Base-by-base conservation (phyloP, 208 protist species). In the Acanthamoeba healyi region DNA sequence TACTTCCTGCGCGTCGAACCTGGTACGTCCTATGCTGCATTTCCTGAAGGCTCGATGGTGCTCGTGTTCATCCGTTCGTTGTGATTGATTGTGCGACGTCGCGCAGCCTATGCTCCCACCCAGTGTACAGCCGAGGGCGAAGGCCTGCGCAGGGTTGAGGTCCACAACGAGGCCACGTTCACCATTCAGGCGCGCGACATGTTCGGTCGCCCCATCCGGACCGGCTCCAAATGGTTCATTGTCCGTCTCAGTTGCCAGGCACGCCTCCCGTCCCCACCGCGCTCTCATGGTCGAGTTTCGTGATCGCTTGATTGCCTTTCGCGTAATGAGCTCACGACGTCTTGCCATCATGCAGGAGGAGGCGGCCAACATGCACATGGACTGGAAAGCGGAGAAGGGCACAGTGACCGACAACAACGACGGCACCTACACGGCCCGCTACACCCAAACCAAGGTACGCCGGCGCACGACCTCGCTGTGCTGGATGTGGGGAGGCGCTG, bases 1-100 rank as follows among this genome's bases (percentile, higher is more conserved):
- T 77, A 77, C 34, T 77, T 77, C 29, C 29, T 77, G 67, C 67
- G 67, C 38, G 67, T 77, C 19, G 67, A 44, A 19, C 34, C 67
- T n/a, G 67, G 67, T 77, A 77, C 58, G 58, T 32, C 58, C 0
- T 0, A 4, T 34, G 5, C 32, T 0, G 26, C 58, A 1, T 65
- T 12, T 65, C 54, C 12, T 61, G 44, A n/a, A n/a, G n/a, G n/a
- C n/a, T n/a, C n/a, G n/a, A n/a, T n/a, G n/a, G n/a, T 67, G 19
- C 29, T 26, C 19, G 19, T 32, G 29, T 26, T 26, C 10, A n/a
- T 67, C 61, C 5, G 29, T 32, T n/a, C n/a, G n/a, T n/a, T n/a
- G n/a, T n/a, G n/a, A n/a, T n/a, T 29, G 29, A 6, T 29, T 42
- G 3, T 6, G 2, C 19, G 38, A 10, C 22, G 38, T 74, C 38